These are phyloP conservation scores for Pythium insidiosum DNA, from an alignment of 352 stramenopile genomes.

Conservation along the genomic window DNA sequence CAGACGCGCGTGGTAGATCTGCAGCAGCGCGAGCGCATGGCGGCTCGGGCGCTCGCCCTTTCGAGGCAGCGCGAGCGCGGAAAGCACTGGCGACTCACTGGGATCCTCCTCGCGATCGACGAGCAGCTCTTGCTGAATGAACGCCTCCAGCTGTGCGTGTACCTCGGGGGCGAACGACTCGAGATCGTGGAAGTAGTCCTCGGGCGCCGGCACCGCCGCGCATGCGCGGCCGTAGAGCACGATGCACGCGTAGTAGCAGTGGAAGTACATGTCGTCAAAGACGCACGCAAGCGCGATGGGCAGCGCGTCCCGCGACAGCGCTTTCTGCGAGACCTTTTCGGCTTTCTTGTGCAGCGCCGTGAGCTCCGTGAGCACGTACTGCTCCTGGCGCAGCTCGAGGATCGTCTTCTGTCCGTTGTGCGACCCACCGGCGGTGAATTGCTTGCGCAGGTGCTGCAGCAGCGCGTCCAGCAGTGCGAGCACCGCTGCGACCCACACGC, in stretches of 20 bases:
- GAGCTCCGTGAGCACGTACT: slow-evolving; percentile 42
- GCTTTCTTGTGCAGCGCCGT: slow-evolving; percentile 39
- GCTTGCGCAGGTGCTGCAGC: slow-evolving; percentile 38
- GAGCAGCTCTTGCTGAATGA: slow-evolving; percentile 49
- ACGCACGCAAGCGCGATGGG: slow-evolving; percentile 53
- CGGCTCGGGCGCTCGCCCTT: slow-evolving; percentile 8
- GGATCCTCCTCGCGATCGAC: slow-evolving; percentile 5
- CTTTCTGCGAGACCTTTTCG: slow-evolving; percentile 31
- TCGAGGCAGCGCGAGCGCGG: slow-evolving; percentile 33
- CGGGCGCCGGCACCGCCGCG: slow-evolving; percentile 42
- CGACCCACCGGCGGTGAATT: slow-evolving; percentile 40
- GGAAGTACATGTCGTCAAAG: slow-evolving; percentile 79
- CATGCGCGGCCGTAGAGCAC: slow-evolving; percentile 65
- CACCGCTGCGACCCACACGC: slow-evolving; percentile 47
- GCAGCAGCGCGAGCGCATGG: slow-evolving; percentile 39
- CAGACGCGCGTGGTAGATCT: slow-evolving; percentile 50
- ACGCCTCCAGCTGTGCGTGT: slow-evolving; percentile 33
- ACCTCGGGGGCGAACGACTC: slow-evolving; percentile 32
- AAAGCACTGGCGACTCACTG: slow-evolving; percentile 14
- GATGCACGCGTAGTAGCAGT: slow-evolving; percentile 60
- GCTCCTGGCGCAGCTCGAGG: slow-evolving; percentile 39
- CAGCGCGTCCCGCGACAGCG: slow-evolving; percentile 40
- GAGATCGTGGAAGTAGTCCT: slow-evolving; percentile 50
- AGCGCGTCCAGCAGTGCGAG: slow-evolving; percentile 40
- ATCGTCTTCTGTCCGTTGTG: slow-evolving; percentile 63